Evolutionary conservation across 441 rosid species (phyloP).

Genomic region (Brassica balearica): DNA sequence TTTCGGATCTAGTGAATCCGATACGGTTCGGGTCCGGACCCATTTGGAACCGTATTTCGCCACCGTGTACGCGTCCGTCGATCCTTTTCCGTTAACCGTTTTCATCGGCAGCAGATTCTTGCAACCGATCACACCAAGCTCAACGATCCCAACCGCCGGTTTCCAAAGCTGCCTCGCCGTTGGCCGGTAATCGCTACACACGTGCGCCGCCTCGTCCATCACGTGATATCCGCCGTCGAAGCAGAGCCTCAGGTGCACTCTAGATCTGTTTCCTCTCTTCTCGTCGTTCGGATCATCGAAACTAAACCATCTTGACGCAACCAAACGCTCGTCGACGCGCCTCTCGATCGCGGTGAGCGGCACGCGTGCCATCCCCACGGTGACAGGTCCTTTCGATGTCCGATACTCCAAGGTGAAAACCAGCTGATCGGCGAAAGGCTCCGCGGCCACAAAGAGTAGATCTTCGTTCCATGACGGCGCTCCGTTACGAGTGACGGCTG

Average conservation of each 20-base stretch:
- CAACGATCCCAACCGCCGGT: slow-evolving; percentile 62
- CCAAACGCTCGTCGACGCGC: slow-evolving; percentile 70
- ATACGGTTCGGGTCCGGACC: slow-evolving; percentile 71
- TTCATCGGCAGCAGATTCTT: slow-evolving; percentile 68
- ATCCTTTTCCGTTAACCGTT: slow-evolving; percentile 57
- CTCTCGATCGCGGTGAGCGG: slow-evolving; percentile 56
- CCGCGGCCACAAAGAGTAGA: slow-evolving; percentile 64
- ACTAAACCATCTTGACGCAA: slow-evolving; percentile 59
- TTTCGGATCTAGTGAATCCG: slow-evolving; percentile 67
- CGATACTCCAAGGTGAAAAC: slow-evolving; percentile 54
- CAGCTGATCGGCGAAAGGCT: slow-evolving; percentile 59
- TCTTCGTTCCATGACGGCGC: slow-evolving; percentile 71
- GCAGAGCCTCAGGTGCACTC: slow-evolving; percentile 65
- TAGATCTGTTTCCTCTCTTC: slow-evolving; percentile 53
- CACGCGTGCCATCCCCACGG: slow-evolving; percentile 53
- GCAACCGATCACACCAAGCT: slow-evolving; percentile 68
- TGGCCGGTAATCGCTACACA: slow-evolving; percentile 73
- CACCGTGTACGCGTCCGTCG: slow-evolving; percentile 69
- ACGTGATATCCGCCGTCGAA: slow-evolving; percentile 83
- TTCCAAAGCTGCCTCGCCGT: slow-evolving; percentile 79
- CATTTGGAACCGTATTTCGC: slow-evolving; percentile 74
- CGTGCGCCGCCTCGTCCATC: slow-evolving; percentile 73
- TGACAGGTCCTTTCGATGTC: slow-evolving; percentile 51
- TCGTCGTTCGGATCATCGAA: slow-evolving; percentile 52
- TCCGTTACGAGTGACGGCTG: slow-evolving; percentile 56